These are phyloP conservation scores for Eucalyptus regnans DNA, from an alignment of 345 rosid species.

Conservation along the genomic window DNA sequence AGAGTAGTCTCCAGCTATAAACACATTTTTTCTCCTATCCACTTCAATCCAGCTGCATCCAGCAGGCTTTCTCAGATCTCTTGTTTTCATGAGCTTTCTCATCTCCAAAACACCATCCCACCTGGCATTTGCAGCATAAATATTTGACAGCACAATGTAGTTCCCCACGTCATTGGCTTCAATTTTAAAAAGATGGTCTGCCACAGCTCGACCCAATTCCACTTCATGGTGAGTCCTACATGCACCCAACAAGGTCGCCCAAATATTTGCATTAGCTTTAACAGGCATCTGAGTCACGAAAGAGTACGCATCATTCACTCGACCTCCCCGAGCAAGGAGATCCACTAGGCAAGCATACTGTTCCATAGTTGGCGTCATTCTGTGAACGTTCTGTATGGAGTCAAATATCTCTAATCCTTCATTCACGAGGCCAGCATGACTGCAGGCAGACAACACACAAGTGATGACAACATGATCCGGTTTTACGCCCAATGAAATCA, in stretches of 20 bases:
- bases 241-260: conserved; percentile 78
- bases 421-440: conserved; percentile 69
- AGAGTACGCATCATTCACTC: conserved; percentile 56
- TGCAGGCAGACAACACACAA: conserved; percentile 67
- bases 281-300: conserved; percentile 47
- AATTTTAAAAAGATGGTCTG: conserved; percentile 45
- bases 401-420: conserved; percentile 57
- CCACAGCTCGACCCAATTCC: conserved; percentile 47
- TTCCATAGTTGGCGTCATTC: conserved; percentile 57
- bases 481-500: conserved; percentile 46
- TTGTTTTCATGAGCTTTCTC: conserved; percentile 59
- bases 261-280: conserved; percentile 53
- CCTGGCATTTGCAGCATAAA: conserved; percentile 71
- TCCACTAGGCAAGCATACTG: conserved; percentile 74
- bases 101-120: conserved; percentile 72
- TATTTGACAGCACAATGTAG: conserved; percentile 68
- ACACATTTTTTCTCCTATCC: conserved; percentile 38
- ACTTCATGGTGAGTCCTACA: conserved; percentile 54
- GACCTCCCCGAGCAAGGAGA: conserved; percentile 84
- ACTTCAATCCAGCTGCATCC: conserved; percentile 95
- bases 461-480: conserved; percentile 74
- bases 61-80: conserved; percentile 65
- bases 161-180: conserved; percentile 52
- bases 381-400: conserved; percentile 32
- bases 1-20: conserved; percentile 65